Evolutionary conservation across 2,329 filamentous ascomycete species (phyloP).

Genomic region (Epichloe sylvatica): DNA sequence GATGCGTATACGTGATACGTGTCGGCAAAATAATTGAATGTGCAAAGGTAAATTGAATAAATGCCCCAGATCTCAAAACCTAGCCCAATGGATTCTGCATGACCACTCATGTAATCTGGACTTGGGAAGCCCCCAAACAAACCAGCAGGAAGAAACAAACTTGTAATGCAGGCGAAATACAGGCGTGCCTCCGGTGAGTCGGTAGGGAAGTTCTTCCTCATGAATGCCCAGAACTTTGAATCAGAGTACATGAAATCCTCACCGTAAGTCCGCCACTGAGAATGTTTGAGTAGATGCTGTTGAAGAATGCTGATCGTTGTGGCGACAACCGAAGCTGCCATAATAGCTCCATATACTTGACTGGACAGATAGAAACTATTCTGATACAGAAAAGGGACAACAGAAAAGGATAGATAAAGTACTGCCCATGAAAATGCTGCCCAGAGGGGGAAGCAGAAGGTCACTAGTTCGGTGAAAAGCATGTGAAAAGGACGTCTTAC

Average conservation of each 20-base stretch:
- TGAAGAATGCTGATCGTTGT: slow-evolving; percentile 59
- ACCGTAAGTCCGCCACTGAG: slow-evolving; percentile 18
- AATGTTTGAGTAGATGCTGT: slow-evolving; percentile 46
- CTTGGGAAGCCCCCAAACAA: slow-evolving; percentile 40
- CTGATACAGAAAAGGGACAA: slow-evolving; percentile 64
- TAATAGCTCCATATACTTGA: slow-evolving; percentile 60
- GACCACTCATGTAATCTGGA: slow-evolving; percentile 12
- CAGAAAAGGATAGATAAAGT: slow-evolving; percentile 71
- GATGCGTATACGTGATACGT: slow-evolving; percentile 75
- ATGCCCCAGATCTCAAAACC: slow-evolving; percentile 72
- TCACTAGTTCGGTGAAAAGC: slow-evolving; percentile 61
- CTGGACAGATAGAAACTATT: slow-evolving; percentile 52
- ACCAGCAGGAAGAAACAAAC: slow-evolving; percentile 61
- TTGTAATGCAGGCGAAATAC: slow-evolving; percentile 70
- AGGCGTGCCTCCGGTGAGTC: slow-evolving; percentile 61
- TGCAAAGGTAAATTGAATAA: slow-evolving; percentile 71
- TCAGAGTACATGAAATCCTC: slow-evolving; percentile 10
- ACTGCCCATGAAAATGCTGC: slow-evolving; percentile 81
- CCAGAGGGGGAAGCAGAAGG: slow-evolving; percentile 83
- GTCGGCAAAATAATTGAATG: slow-evolving; percentile 88
- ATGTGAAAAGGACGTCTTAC: slow-evolving; percentile 66
- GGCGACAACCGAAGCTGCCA: slow-evolving; percentile 49
- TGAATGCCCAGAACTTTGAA: slow-evolving; percentile 29
- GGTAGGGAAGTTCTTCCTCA: slow-evolving; percentile 32
- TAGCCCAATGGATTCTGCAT: slow-evolving; percentile 40